These are phyloP conservation scores for Kingdonia uniflora DNA, from an alignment of 164 flowering plant genomes.

Conservation along the genomic window DNA sequence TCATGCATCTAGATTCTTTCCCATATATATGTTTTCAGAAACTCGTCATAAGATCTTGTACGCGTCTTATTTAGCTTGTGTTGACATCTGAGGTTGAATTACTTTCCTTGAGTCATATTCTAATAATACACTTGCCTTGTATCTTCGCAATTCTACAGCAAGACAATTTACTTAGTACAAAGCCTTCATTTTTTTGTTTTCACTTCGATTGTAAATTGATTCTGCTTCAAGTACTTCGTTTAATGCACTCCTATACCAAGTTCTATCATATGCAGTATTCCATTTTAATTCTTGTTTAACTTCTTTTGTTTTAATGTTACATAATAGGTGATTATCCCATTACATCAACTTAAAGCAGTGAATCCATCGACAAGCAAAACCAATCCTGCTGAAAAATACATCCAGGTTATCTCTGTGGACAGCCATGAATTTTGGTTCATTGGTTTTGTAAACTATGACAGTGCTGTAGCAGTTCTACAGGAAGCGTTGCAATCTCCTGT, in stretches of 20 bases:
- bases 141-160: too few relatives aligned
- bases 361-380: slow-evolving; percentile 61
- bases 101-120: too few relatives aligned
- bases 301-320: background rate
- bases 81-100: too few relatives aligned
- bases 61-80: too few relatives aligned
- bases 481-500: slow-evolving; percentile 30
- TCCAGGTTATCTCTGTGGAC: slow-evolving; percentile 70
- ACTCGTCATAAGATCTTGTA: too few relatives aligned
- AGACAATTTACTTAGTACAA: too few relatives aligned
- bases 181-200: slow-evolving; percentile 1
- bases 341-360: slow-evolving; percentile 67
- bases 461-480: slow-evolving; percentile 60
- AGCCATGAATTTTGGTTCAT: slow-evolving; percentile 95
- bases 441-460: slow-evolving; percentile 77
- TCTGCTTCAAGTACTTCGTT: too few relatives aligned
- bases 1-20: too few relatives aligned
- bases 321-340: slow-evolving; percentile 61
- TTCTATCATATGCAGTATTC: background rate
- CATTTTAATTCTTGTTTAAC: background rate
- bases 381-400: slow-evolving; percentile 71
- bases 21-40: too few relatives aligned
- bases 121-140: too few relatives aligned
- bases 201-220: background rate
- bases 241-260: too few relatives aligned